phyloP scores from a whole-genome alignment of 2,329 filamentous ascomycete genomes.

The Botrytis sinoallii region DNA sequence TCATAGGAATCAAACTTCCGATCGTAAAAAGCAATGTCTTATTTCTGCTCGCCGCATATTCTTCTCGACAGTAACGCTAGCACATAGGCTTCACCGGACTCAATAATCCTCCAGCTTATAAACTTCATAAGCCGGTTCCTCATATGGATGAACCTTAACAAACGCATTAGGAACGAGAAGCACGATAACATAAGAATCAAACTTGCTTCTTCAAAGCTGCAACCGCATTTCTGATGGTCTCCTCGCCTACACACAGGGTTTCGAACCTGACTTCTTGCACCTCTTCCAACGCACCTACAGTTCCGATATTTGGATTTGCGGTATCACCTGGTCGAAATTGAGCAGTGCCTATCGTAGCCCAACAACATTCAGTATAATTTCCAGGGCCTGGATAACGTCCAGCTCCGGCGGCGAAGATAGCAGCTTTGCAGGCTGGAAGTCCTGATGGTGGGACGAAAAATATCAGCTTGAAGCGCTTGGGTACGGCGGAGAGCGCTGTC shows the following conservation, averaged over 20 bases:
- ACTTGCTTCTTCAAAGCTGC: constrained; percentile 62
- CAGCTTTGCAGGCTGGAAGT: constrained; percentile 47
- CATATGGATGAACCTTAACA: constrained; percentile 47
- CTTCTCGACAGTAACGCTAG: neutral
- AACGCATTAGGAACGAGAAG: constrained; percentile 17
- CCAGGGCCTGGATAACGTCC: constrained; percentile 47
- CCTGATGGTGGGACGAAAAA: constrained; percentile 49
- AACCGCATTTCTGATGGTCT: constrained; percentile 54
- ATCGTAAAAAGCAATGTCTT: neutral
- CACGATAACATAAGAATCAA: constrained; percentile 13
- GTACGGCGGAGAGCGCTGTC: neutral
- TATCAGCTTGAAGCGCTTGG: constrained; percentile 40
- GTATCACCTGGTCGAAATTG: constrained; percentile 62
- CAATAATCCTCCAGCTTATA: constrained; percentile 46
- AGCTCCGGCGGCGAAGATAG: constrained; percentile 54
- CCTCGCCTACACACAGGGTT: constrained; percentile 57
- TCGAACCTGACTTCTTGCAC: constrained; percentile 61
- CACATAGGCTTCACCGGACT: neutral
- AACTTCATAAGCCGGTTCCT: constrained; percentile 50
- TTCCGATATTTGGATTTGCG: constrained; percentile 62
- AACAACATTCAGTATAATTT: constrained; percentile 55
- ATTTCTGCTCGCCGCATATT: neutral
- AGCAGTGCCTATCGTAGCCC: constrained; percentile 52
- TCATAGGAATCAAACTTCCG: neutral
- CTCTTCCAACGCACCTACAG: constrained; percentile 54